These are phyloP conservation scores for Xylaria multiplex DNA, from an alignment of 2,329 filamentous ascomycete genomes.

Conservation along the genomic window DNA sequence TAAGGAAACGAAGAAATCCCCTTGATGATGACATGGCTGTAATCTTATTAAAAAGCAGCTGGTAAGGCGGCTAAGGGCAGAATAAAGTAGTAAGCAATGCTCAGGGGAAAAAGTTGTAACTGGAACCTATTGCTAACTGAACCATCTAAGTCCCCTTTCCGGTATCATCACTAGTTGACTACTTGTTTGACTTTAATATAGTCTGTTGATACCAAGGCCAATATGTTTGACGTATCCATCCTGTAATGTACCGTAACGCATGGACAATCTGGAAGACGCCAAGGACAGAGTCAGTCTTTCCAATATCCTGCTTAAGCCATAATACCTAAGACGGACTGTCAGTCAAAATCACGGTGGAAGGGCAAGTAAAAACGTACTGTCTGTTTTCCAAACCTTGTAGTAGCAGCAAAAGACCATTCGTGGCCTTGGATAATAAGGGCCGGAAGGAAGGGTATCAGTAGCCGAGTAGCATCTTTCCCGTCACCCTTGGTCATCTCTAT, in stretches of 20 bases:
- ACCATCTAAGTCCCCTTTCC: too few species aligned
- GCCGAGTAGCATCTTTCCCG: neutral
- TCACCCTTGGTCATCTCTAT: neutral
- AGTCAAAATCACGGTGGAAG: neutral
- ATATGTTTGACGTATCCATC: constrained; percentile 8
- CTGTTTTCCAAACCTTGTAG: neutral
- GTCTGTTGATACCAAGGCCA: constrained; percentile 1
- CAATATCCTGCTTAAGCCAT: constrained; percentile 14
- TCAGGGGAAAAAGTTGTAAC: too few species aligned
- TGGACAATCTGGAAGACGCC: constrained; percentile 15
- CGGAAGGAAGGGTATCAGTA: neutral
- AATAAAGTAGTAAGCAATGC: too few species aligned
- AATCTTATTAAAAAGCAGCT: too few species aligned
- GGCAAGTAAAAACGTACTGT: neutral
- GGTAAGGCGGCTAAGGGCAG: too few species aligned
- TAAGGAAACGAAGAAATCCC: too few species aligned
- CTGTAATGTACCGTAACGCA: constrained; percentile 8
- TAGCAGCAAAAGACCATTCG: neutral
- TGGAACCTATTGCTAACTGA: too few species aligned
- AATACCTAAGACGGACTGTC: constrained; percentile 1
- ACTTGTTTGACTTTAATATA: too few species aligned
- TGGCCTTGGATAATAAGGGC: neutral
- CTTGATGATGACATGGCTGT: too few species aligned
- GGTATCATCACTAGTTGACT: too few species aligned
- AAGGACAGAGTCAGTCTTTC: constrained; percentile 4